Evolutionary conservation across 352 stramenopile genomes (phyloP).

Genomic region (Phytopythium boreale): DNA sequence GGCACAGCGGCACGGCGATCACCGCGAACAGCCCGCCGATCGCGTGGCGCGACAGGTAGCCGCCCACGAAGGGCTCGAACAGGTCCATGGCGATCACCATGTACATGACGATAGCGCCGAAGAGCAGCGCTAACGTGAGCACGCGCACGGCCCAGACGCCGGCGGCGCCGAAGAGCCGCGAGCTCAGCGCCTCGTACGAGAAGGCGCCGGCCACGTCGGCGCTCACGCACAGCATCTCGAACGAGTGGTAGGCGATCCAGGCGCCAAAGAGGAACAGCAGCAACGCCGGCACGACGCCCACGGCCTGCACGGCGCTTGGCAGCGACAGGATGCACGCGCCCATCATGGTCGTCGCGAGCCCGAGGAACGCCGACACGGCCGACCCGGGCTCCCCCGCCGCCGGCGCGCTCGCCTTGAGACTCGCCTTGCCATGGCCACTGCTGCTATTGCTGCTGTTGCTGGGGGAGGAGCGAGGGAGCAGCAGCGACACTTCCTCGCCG

Average conservation of each 20-base stretch:
- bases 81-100: conserved; percentile 86
- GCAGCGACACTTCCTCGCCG: not conserved
- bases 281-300: conserved; percentile 46
- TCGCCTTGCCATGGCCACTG: not conserved
- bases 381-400: conserved; percentile 49
- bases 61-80: conserved; percentile 69
- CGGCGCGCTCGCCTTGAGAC: conserved; percentile 8
- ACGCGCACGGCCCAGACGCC: conserved; percentile 72
- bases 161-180: conserved; percentile 57
- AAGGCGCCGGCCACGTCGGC: conserved; percentile 64
- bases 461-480: not conserved
- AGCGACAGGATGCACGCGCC: conserved; percentile 77
- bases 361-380: conserved; percentile 70
- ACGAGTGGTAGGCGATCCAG: conserved; percentile 66
- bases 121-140: conserved; percentile 73
- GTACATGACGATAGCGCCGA: conserved; percentile 79
- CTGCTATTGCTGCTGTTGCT: not conserved
- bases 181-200: conserved; percentile 82
- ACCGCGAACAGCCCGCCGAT: conserved; percentile 67
- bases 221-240: conserved; percentile 65
- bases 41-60: conserved; percentile 49
- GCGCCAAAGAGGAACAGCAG: conserved; percentile 51
- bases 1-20: conserved; percentile 68
- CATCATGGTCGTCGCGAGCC: conserved; percentile 82
- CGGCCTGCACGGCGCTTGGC: conserved; percentile 56